Evolutionary conservation across 140 eudicot genomes (phyloP).

Genomic region (Anethum foeniculum): DNA sequence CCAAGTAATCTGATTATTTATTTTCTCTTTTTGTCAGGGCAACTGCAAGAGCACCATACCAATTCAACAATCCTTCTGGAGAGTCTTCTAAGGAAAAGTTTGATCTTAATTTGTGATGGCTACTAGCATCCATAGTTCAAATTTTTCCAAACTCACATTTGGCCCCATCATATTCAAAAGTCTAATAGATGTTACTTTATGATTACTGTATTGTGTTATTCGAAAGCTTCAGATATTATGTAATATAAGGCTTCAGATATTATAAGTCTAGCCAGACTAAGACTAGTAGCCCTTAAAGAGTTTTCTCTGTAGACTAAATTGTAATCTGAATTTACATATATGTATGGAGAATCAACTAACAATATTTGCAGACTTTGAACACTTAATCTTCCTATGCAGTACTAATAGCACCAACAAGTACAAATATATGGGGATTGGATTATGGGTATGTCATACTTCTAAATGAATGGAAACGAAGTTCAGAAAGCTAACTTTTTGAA

Average conservation of each 20-base stretch:
- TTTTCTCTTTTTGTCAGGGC: constrained; percentile 22
- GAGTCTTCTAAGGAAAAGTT: constrained; percentile 31
- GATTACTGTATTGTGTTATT: neutral
- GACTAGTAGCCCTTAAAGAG: neutral
- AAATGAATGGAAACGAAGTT: too few relatives aligned
- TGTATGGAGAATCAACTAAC: neutral
- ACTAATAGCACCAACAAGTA: too few relatives aligned
- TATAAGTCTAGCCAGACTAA: neutral
- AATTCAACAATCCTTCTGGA: constrained; percentile 14
- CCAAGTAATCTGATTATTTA: neutral
- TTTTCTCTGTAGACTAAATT: neutral
- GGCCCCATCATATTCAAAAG: neutral
- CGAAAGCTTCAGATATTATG: neutral
- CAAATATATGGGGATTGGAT: too few relatives aligned
- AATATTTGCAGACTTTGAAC: neutral
- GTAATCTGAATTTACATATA: neutral
- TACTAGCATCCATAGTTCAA: neutral
- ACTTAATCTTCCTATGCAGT: neutral
- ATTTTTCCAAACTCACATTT: neutral
- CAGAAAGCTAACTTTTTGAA: too few relatives aligned
- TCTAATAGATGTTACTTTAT: neutral
- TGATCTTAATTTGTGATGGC: constrained; percentile 43
- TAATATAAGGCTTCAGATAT: neutral
- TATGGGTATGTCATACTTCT: too few relatives aligned
- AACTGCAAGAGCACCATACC: constrained; percentile 50